Percentiles rank a stretch among this genome's conserved stretches.
Conservation (phyloP, 805 yeast species). For the Candida dajiaensis region DNA sequence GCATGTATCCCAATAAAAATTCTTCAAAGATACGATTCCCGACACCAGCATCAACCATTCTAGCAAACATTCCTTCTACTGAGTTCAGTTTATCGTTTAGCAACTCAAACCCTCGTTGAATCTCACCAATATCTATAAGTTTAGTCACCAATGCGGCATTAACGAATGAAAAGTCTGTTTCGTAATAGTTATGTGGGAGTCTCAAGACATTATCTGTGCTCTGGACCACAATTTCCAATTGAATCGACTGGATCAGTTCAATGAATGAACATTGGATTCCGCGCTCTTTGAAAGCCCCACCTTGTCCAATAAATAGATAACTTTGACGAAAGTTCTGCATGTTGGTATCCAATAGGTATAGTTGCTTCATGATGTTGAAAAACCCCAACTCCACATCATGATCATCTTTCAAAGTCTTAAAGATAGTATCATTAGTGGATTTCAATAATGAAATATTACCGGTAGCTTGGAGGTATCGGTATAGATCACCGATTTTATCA, state of each 20-base stretch:
- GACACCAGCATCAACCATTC: neutral
- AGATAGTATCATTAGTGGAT: slow-evolving; percentile 6
- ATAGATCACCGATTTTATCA: slow-evolving; percentile 8
- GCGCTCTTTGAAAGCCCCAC: slow-evolving; percentile 1
- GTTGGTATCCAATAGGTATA: slow-evolving; percentile 8
- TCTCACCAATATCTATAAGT: slow-evolving; percentile 3
- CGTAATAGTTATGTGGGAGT: slow-evolving; percentile 11
- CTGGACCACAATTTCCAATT: slow-evolving; percentile 10
- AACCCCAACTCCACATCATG: slow-evolving; percentile 14
- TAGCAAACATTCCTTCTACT: slow-evolving; percentile 7
- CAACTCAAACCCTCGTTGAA: slow-evolving; percentile 1
- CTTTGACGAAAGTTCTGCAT: slow-evolving; percentile 10
- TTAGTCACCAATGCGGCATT: slow-evolving; percentile 9
- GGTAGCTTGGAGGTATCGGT: slow-evolving; percentile 4
- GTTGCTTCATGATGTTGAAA: slow-evolving; percentile 8
- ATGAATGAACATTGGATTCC: slow-evolving; percentile 5
- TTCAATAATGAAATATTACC: slow-evolving; percentile 2
- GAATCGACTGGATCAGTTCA: slow-evolving; percentile 10
- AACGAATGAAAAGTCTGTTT: slow-evolving; percentile 12
- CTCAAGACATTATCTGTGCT: slow-evolving; percentile 6
- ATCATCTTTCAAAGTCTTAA: slow-evolving; percentile 7
- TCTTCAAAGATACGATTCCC: slow-evolving; percentile 5
- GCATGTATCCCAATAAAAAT: slow-evolving; percentile 8
- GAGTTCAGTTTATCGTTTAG: slow-evolving; percentile 5
- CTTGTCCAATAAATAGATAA: slow-evolving; percentile 6